Evolutionary conservation across 176 grass and related monocot genomes (phyloP).

Genomic region (Oryza rufipogon): DNA sequence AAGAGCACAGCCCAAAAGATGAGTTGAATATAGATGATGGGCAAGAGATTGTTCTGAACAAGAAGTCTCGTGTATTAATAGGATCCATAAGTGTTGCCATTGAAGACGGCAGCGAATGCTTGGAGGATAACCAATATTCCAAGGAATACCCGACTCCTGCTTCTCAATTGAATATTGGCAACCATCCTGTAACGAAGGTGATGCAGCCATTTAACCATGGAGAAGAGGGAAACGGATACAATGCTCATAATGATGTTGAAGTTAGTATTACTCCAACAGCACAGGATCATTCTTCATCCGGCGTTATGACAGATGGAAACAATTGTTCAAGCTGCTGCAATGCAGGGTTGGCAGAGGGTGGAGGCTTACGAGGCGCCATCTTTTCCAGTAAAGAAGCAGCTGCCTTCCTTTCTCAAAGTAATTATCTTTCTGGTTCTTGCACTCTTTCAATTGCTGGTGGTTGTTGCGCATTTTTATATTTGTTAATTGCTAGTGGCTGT

Average conservation of each 20-base stretch:
- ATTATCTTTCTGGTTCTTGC: slow-evolving; percentile 22
- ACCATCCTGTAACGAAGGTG: slow-evolving; percentile 24
- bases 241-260: not conserved
- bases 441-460: not conserved
- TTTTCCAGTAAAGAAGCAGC: slow-evolving; percentile 62
- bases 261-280: not conserved
- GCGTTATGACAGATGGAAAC: slow-evolving; percentile 17
- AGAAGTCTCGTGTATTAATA: slow-evolving; percentile 67
- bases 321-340: slow-evolving; percentile 21
- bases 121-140: not conserved
- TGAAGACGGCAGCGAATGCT: slow-evolving; percentile 34
- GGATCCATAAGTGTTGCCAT: slow-evolving; percentile 85
- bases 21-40: slow-evolving; percentile 34
- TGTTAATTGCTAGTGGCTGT: not conserved
- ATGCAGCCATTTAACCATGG: slow-evolving; percentile 18
- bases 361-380: slow-evolving; percentile 8
- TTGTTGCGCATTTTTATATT: not conserved
- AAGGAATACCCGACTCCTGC: slow-evolving; percentile 30
- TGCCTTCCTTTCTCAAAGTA: slow-evolving; percentile 81
- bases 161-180: slow-evolving; percentile 7
- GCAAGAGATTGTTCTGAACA: slow-evolving; percentile 19
- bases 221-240: slow-evolving; percentile 16
- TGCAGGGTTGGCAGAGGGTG: slow-evolving; percentile 18
- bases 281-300: slow-evolving; percentile 10
- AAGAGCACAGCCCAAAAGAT: slow-evolving; percentile 46